These are phyloP conservation scores for Claviceps pusilla DNA, from an alignment of 2,329 filamentous ascomycete species.

Conservation along the genomic window DNA sequence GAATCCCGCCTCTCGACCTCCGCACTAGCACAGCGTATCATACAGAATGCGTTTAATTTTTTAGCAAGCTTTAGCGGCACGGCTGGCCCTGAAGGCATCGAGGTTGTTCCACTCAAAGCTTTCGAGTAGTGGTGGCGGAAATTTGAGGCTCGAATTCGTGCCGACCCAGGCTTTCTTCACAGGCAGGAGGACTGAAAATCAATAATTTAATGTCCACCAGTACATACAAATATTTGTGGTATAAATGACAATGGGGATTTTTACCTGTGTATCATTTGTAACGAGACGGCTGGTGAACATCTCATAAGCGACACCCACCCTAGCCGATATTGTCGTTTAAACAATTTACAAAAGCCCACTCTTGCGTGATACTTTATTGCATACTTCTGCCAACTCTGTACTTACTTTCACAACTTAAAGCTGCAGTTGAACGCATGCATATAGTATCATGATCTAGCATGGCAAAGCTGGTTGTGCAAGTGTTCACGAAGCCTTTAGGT, in stretches of 20 bases:
- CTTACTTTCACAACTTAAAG: neutral
- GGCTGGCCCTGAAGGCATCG: constrained; percentile 46
- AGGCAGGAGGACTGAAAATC: constrained; percentile 24
- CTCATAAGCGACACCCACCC: neutral
- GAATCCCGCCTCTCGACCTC: constrained; percentile 46
- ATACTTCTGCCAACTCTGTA: neutral
- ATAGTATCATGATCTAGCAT: neutral
- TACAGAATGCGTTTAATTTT: constrained; percentile 95
- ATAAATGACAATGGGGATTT: neutral
- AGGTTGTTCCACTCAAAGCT: constrained; percentile 83
- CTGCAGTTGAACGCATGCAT: neutral
- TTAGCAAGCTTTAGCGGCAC: constrained; percentile 69
- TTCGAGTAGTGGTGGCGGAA: constrained; percentile 98
- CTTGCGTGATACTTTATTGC: neutral
- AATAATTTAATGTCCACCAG: neutral
- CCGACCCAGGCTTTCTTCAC: constrained; percentile 81
- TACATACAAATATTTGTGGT: neutral
- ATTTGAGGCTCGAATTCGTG: constrained; percentile 75
- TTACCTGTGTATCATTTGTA: neutral
- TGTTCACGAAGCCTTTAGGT: neutral
- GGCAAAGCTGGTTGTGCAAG: neutral
- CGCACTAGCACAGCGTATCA: constrained; percentile 78
- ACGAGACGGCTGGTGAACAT: neutral
- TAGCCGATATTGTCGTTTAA: neutral
- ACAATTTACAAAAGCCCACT: neutral